Conservation (phyloP, 2,329 filamentous ascomycete genomes). For the Bipolaris sorokiniana region DNA sequence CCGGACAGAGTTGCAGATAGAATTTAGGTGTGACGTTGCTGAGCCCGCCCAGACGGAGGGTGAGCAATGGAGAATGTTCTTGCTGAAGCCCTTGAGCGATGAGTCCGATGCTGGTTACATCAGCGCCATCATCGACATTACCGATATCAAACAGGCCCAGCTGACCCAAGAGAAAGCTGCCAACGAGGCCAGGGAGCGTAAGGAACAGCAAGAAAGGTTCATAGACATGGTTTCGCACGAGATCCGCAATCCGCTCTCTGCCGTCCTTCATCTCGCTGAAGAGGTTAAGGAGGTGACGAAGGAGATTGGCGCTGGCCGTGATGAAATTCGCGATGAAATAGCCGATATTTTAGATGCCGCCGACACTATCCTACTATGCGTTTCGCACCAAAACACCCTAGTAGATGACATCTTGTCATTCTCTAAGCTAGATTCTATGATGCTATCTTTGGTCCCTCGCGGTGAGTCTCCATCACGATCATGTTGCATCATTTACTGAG, state of each 20-base stretch:
- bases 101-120: slow-evolving; percentile 54
- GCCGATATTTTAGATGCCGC: slow-evolving; percentile 45
- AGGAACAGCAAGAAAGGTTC: slow-evolving; percentile 55
- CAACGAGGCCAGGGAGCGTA: slow-evolving; percentile 52
- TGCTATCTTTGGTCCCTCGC: slow-evolving; percentile 46
- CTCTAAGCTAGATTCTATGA: slow-evolving; percentile 57
- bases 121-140: slow-evolving; percentile 56
- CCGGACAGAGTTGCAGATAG: slow-evolving; percentile 49
- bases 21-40: slow-evolving; percentile 51
- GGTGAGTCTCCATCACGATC: slow-evolving; percentile 25
- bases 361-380: slow-evolving; percentile 52
- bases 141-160: slow-evolving; percentile 53
- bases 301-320: slow-evolving; percentile 26
- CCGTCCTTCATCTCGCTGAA: slow-evolving; percentile 53
- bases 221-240: slow-evolving; percentile 56
- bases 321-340: slow-evolving; percentile 27
- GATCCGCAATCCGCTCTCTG: slow-evolving; percentile 48
- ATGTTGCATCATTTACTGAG: slow-evolving; percentile 5
- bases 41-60: slow-evolving; percentile 28
- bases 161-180: slow-evolving; percentile 52
- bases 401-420: slow-evolving; percentile 57
- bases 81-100: slow-evolving; percentile 52
- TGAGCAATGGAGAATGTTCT: slow-evolving; percentile 51
- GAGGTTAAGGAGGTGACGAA: slow-evolving; percentile 49
- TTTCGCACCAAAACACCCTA: slow-evolving; percentile 53